Evolutionary conservation across 805 yeast species (phyloP), one percentile per base, ranked within the genome.

Genomic region (Kazachstania kunashirensis): DNA sequence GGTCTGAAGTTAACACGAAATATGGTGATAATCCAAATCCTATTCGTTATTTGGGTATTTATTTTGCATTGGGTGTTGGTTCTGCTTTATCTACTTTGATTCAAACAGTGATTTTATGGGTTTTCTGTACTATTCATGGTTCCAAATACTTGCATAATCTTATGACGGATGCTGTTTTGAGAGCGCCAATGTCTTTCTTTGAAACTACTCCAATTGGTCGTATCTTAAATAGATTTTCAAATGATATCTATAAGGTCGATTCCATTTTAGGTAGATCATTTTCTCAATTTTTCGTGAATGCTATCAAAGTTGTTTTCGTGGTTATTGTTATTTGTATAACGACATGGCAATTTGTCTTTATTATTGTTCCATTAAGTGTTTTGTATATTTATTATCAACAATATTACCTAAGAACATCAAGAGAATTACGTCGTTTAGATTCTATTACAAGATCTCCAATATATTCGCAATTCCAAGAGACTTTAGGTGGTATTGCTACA

Each of bases 181-280:
- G 88, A 46, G 92, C 96, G 0, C 96, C 96, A 43, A 89, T 88
- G 96, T 72, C 84, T 23, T 88, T 89, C 58, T 88, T 88, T 54
- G 97, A 88, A 61, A 85, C 95, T 2, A 88, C 97, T 0, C 97
- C 96, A 38, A 77, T 86, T 45, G 97, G 97, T 25, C 73, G 97
- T 63, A 75, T 88, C 39, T 66, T 86, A 58, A 88, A 88, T 65
- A 70, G 97, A 57, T 88, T 88, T 57, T 84, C 96, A 3, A 86
- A 77, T 57, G 97, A 88, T 67, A 74, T 88, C 36, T 84, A 84
- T 62, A 83, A 83, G 57, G 76, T 89, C 44, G 97, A 88, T 63
- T 95, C 84, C 54, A 66, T 68, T 20, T 63, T 76, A 44, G 82
- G 84, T 10, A 68, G 86, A 59, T 79, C 79, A 0, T 79, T 83